Base-by-base conservation (phyloP, 257 asterid species). In the Thymus quinquecostatus region DNA sequence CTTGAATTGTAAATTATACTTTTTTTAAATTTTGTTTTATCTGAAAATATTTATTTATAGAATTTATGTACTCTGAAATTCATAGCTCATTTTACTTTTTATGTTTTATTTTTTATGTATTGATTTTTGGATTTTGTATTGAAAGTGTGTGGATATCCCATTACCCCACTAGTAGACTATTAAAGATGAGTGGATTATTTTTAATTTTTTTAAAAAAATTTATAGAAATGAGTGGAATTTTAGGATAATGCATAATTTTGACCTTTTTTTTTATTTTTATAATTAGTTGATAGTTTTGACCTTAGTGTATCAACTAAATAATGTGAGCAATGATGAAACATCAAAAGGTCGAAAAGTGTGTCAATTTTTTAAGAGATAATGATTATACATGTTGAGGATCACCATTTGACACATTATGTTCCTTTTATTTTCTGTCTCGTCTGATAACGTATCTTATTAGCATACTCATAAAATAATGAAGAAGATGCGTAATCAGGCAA, bases 1-100 rank as follows among this genome's bases (percentile, higher is more conserved):
- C 72, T 48, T 51, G 66, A 82, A 69, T 41, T 74, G 73, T 72
- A 79, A 72, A 64, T 56, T 63, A 28, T 45, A 32, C 66, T 28
- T 33, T 71, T n/a, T n/a, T 63, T n/a, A 21, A 21, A 10, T 30
- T 49, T 58, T 36, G 45, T 67, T 44, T 43, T 11, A 28, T 73
- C 38, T 66, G 63, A 27, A 12, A 38, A 64, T 41, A 45, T 56
- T 67, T 27, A 34, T 65, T 64, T 55, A 34, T 6, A 73, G 30
- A 57, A 29, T 30, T 38, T 7, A 38, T 5, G 41, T 4, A 2
- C 41, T 38, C 8, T 38, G 41, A 4, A 38, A 38, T 2, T 21
- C 1, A 6, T 4, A 2, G n/a, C 8, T 47, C 11, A 8, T 71
- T 71, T 12, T 36, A 47, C 11, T 50, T n/a, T 34, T 34, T 38